phyloP scores from a whole-genome alignment of 1,284 basidiomycete species.

The Afroboletus lepidellus region DNA sequence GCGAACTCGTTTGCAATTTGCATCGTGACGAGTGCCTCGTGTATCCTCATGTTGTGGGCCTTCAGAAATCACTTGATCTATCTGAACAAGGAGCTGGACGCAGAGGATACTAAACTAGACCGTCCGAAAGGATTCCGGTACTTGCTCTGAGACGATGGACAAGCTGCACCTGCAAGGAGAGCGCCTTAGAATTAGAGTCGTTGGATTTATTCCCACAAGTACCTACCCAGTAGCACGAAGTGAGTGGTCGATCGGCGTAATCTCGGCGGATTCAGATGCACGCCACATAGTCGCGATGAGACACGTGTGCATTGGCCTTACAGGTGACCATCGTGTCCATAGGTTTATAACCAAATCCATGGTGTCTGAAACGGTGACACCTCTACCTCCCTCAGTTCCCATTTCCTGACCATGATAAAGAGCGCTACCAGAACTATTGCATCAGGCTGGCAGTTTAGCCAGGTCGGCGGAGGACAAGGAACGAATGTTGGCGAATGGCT shows the following conservation, averaged over 20 bases:
- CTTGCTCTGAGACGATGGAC: conserved; percentile 29
- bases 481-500: conserved; percentile 69
- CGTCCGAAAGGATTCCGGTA: conserved; percentile 50
- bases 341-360: conserved; percentile 6
- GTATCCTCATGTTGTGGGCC: conserved; percentile 53
- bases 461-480: conserved; percentile 59
- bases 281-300: too few species aligned
- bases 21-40: conserved; percentile 45
- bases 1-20: conserved; percentile 45
- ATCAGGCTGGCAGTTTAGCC: conserved; percentile 65
- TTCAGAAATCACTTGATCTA: conserved; percentile 53
- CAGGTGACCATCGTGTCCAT: background rate
- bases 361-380: background rate
- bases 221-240: too few species aligned
- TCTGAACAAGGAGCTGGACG: conserved; percentile 43
- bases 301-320: too few species aligned
- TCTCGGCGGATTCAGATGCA: too few species aligned
- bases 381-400: background rate
- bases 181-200: background rate
- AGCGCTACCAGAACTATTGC: conserved; percentile 29
- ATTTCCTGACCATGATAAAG: conserved; percentile 12
- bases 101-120: conserved; percentile 42
- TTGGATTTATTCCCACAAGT: too few species aligned
- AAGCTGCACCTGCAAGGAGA: too few species aligned
- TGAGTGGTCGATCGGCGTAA: too few species aligned